A percentile compares a stretch with the other conserved stretches of the same genome.
Conservation (phyloP, 2,329 filamentous ascomycete genomes). For the Paracoccidioides brasiliensis region DNA sequence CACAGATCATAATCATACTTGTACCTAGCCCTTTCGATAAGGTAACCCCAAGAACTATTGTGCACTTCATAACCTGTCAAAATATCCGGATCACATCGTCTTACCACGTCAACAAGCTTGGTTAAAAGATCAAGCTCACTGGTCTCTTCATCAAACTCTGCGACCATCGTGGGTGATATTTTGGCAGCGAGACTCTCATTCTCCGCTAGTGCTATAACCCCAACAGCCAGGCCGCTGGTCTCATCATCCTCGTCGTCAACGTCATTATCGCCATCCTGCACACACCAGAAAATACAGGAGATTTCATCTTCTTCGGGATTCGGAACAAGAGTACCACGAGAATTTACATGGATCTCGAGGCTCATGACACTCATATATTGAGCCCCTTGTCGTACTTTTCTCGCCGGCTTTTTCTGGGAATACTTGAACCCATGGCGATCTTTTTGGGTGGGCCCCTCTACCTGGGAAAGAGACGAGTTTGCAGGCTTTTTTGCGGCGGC, state of each 20-base stretch:
- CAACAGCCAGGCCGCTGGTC: constrained; percentile 41
- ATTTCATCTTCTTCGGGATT: constrained; percentile 87
- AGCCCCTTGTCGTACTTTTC: constrained; percentile 66
- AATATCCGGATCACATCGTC: constrained; percentile 75
- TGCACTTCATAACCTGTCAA: constrained; percentile 92
- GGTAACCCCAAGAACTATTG: constrained; percentile 84
- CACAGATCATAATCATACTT: constrained; percentile 86
- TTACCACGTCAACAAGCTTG: constrained; percentile 75
- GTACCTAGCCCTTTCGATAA: constrained; percentile 74
- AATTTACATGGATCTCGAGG: constrained; percentile 83
- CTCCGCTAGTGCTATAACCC: constrained; percentile 59
- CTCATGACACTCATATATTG: constrained; percentile 98
- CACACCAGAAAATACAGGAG: constrained; percentile 77
- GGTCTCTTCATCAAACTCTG: constrained; percentile 59
- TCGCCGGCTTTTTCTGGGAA: constrained; percentile 60
- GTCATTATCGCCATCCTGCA: constrained; percentile 60
- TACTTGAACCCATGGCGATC: constrained; percentile 76
- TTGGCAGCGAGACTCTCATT: constrained; percentile 46
- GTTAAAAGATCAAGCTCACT: constrained; percentile 77
- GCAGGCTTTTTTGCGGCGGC: constrained; percentile 14
- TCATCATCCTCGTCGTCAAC: constrained; percentile 36
- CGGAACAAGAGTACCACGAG: constrained; percentile 63
- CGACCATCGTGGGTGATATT: constrained; percentile 47
- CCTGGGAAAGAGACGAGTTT: constrained; percentile 53
- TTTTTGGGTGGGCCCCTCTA: constrained; percentile 75